Conservation (phyloP, 2,329 filamentous ascomycete genomes). For the Pseudogymnoascus sp. region DNA sequence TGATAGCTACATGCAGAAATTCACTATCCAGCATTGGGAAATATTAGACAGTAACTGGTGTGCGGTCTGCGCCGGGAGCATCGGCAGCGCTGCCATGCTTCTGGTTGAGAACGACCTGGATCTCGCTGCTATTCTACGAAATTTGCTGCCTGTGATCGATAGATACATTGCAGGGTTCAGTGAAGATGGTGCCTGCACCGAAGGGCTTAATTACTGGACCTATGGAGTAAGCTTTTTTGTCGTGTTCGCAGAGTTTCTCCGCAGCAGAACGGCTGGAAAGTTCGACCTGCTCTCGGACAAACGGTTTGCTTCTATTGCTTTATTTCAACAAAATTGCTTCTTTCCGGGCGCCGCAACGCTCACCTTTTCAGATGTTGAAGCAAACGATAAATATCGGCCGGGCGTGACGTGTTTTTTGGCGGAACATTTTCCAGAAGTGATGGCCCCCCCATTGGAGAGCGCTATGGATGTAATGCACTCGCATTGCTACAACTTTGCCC, state of each 20-base stretch:
- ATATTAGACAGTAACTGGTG: not conserved
- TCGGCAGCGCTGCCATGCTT: not conserved
- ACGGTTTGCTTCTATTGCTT: not conserved
- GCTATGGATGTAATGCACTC: constrained; percentile 1
- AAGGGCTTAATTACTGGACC: not conserved
- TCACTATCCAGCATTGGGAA: not conserved
- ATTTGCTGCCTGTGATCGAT: not conserved
- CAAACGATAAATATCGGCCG: not conserved
- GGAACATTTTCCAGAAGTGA: not conserved
- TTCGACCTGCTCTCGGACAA: not conserved
- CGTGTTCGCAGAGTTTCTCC: not conserved
- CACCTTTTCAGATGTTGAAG: not conserved
- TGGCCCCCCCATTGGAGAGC: not conserved
- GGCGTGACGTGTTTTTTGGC: not conserved
- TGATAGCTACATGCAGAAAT: not conserved
- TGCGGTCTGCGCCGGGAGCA: not conserved
- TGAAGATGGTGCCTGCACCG: not conserved
- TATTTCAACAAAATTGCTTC: constrained; percentile 2
- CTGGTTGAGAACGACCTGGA: not conserved
- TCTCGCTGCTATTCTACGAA: not conserved
- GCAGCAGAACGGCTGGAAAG: not conserved
- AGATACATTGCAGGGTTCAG: not conserved
- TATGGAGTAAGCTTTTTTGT: not conserved
- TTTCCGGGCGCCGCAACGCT: not conserved
- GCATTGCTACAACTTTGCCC: constrained; percentile 3